Conservation (phyloP, 225 moss, liverwort and hornwort species). For the Physcomitrium patens region DNA sequence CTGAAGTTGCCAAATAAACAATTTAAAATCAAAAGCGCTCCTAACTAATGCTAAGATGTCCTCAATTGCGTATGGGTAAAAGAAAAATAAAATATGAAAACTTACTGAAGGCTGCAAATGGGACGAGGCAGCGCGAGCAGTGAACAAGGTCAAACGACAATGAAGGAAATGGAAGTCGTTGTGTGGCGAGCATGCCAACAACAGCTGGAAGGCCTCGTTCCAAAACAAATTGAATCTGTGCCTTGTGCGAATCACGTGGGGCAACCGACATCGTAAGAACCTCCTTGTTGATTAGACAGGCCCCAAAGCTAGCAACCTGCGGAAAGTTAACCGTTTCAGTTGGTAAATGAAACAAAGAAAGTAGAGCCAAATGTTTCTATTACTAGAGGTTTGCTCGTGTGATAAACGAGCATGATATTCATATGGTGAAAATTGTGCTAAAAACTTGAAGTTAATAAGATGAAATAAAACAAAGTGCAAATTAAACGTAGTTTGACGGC, state of each 20-base stretch:
- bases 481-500: background rate
- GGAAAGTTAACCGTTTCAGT: slow-evolving; percentile 20
- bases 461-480: background rate
- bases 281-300: slow-evolving; percentile 45
- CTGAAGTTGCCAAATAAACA: background rate
- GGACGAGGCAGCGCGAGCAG: slow-evolving; percentile 65
- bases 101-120: slow-evolving; percentile 54
- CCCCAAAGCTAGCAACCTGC: slow-evolving; percentile 71
- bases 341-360: slow-evolving; percentile 10
- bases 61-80: background rate
- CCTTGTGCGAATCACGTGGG: slow-evolving; percentile 61
- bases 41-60: background rate
- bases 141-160: slow-evolving; percentile 61
- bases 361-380: background rate
- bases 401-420: background rate
- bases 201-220: slow-evolving; percentile 66
- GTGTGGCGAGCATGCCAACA: slow-evolving; percentile 60
- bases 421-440: too few relatives aligned
- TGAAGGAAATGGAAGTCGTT: slow-evolving; percentile 63
- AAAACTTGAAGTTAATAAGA: too few relatives aligned
- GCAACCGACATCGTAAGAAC: slow-evolving; percentile 66
- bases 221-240: slow-evolving; percentile 65
- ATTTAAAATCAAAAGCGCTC: background rate
- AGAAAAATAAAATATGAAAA: slow-evolving; percentile 1
- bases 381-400: background rate